Evolutionary conservation across 257 asterid species (phyloP).

Genomic region (Solanum etuberosum): DNA sequence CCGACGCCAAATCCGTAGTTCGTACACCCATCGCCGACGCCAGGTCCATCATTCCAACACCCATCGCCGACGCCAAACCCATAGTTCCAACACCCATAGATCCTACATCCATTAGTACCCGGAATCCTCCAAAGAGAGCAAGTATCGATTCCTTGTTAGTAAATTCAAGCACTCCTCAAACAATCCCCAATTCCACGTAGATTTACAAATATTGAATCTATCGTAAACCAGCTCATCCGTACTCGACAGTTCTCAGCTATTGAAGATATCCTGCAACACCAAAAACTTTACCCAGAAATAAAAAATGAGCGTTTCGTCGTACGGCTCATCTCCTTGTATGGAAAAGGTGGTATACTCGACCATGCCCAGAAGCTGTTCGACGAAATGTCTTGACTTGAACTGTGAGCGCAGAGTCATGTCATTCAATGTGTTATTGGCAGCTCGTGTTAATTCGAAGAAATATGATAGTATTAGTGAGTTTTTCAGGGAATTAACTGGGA

Average conservation of each 20-base stretch:
- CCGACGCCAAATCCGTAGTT: too few species aligned
- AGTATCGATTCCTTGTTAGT: neutral
- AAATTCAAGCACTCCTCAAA: conserved; percentile 5
- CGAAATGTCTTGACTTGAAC: conserved; percentile 22
- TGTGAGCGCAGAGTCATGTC: conserved; percentile 21
- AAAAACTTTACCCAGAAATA: conserved; percentile 11
- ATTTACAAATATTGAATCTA: neutral
- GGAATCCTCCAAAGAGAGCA: neutral
- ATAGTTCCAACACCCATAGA: neutral
- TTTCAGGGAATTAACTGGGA: neutral
- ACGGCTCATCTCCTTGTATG: conserved; percentile 21
- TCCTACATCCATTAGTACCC: neutral
- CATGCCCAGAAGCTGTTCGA: conserved; percentile 34
- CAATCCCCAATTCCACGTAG: neutral
- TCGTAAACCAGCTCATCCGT: neutral
- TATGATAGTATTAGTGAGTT: neutral
- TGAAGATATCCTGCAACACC: conserved; percentile 3
- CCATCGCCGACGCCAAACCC: neutral
- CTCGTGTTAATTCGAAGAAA: conserved; percentile 21
- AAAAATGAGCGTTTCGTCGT: neutral
- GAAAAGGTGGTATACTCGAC: conserved; percentile 24
- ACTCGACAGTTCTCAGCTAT: conserved; percentile 4
- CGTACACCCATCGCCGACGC: neutral
- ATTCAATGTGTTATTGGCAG: conserved; percentile 34
- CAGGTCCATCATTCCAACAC: neutral